Conservation (phyloP, 768 basidiomycete species). For the Leucocoprinus sp. region DNA sequence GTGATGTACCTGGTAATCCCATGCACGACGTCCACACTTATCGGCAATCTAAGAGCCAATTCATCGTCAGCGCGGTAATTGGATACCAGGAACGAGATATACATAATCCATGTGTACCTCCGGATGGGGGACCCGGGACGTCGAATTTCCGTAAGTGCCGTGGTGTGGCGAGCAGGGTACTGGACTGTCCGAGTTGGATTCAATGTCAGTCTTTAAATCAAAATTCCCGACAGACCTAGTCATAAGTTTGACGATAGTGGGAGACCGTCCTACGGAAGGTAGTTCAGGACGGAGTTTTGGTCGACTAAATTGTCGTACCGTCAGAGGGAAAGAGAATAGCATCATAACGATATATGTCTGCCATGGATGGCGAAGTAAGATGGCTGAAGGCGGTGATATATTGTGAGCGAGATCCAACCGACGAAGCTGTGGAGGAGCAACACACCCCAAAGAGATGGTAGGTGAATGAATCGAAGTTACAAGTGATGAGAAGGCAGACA, state of each 20-base stretch:
- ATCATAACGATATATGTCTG: conserved; percentile 53
- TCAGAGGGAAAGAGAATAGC: conserved; percentile 76
- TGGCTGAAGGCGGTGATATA: conserved; percentile 13
- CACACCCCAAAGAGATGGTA: not conserved
- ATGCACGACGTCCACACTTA: conserved; percentile 54
- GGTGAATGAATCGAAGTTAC: not conserved
- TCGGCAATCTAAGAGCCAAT: conserved; percentile 50
- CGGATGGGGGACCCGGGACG: conserved; percentile 69
- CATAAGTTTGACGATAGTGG: conserved; percentile 66
- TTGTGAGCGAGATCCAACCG: not conserved
- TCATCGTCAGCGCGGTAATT: conserved; percentile 11
- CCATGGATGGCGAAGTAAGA: conserved; percentile 37
- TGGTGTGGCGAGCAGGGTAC: conserved; percentile 35
- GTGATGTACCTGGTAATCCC: conserved; percentile 60
- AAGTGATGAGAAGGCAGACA: not conserved
- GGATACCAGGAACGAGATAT: conserved; percentile 13
- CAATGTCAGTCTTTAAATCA: conserved; percentile 6
- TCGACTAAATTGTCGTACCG: conserved; percentile 23
- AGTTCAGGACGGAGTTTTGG: conserved; percentile 1
- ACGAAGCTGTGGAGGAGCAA: not conserved
- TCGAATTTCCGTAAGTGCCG: conserved; percentile 34
- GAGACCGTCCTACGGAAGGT: conserved; percentile 44
- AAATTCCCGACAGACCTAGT: conserved; percentile 42
- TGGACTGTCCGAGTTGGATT: conserved; percentile 34
- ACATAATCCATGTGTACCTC: conserved; percentile 81